Percentiles rank a stretch among this genome's conserved stretches.
Conservation (phyloP, 2,329 filamentous ascomycete species). For the Xylaria arbuscula region DNA sequence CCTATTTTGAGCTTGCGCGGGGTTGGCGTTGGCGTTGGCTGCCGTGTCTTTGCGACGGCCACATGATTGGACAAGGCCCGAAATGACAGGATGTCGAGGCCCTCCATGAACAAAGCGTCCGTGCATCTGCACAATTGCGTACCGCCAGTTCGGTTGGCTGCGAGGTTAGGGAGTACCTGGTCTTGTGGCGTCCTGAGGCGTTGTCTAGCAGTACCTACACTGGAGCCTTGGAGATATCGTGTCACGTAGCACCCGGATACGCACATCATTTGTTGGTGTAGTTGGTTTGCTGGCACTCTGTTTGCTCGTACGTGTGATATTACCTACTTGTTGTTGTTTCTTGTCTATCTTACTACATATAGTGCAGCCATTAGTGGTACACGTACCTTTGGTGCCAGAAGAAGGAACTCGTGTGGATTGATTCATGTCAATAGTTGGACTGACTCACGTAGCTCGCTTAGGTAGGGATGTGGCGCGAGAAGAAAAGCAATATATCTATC, state of each 20-base stretch:
- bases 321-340: too few relatives aligned
- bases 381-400: conserved; percentile 1
- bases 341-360: neutral
- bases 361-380: neutral
- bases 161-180: conserved; percentile 8
- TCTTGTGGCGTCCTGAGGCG: conserved; percentile 11
- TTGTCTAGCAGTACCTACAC: neutral
- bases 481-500: neutral
- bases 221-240: neutral
- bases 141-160: conserved; percentile 32
- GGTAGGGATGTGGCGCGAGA: conserved; percentile 21
- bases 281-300: too few relatives aligned
- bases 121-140: conserved; percentile 29
- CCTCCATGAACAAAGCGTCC: conserved; percentile 16
- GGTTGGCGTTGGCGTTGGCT: conserved; percentile 12
- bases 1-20: conserved; percentile 19
- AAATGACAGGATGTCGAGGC: conserved; percentile 26
- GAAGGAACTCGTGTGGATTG: conserved; percentile 1
- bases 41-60: conserved; percentile 28
- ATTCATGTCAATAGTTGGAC: conserved; percentile 16
- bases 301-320: too few relatives aligned
- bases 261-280: too few relatives aligned
- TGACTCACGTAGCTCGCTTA: conserved; percentile 26
- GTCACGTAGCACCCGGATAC: neutral
- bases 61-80: conserved; percentile 25